Evolutionary conservation across 768 basidiomycete species (phyloP).

Genomic region (Trametes cinnabarina): DNA sequence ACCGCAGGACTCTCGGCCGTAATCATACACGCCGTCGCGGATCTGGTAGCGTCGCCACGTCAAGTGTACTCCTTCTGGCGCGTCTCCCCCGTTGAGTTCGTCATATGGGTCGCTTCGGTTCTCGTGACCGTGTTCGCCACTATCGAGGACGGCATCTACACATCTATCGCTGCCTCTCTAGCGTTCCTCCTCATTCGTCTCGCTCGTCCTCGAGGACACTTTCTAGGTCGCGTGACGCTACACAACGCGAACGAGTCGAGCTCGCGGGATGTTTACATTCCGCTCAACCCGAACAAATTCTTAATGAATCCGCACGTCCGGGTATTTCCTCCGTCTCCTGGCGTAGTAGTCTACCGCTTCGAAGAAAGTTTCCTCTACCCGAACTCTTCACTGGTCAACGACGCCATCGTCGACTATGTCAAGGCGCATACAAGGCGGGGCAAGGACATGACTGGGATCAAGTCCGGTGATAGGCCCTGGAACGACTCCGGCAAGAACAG

Average conservation of each 20-base stretch:
- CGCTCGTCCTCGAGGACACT: constrained; percentile 82
- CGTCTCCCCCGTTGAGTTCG: constrained; percentile 84
- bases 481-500: constrained; percentile 79
- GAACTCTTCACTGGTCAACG: constrained; percentile 67
- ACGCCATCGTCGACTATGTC: constrained; percentile 74
- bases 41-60: constrained; percentile 80
- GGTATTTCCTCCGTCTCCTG: constrained; percentile 76
- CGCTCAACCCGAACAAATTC: constrained; percentile 55
- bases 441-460: constrained; percentile 63
- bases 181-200: constrained; percentile 85
- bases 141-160: constrained; percentile 90
- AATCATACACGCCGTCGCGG: constrained; percentile 88
- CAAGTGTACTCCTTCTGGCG: constrained; percentile 90
- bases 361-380: constrained; percentile 89
- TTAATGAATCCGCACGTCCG: constrained; percentile 69
- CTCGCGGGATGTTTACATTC: constrained; percentile 79
- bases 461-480: constrained; percentile 79
- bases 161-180: constrained; percentile 72
- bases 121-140: constrained; percentile 85
- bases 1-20: constrained; percentile 78
- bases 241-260: constrained; percentile 30
- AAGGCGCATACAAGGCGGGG: constrained; percentile 74
- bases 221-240: constrained; percentile 77
- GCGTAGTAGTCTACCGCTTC: constrained; percentile 86
- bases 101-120: constrained; percentile 85